phyloP scores from a whole-genome alignment of 2,329 filamentous ascomycete species.

The Blumeria hordei region DNA sequence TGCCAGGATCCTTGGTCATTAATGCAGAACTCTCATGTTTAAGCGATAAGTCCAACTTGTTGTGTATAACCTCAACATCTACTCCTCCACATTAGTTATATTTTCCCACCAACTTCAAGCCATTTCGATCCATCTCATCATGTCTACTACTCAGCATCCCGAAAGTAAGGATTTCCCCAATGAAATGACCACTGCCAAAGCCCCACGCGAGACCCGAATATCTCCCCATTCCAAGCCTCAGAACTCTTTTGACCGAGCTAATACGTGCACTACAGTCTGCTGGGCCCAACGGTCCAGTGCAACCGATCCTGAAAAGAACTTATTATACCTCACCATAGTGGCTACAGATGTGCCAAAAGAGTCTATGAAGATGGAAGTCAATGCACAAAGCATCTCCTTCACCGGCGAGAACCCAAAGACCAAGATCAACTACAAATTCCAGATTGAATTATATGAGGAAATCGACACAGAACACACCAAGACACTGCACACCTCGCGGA shows the following conservation, averaged over 20 bases:
- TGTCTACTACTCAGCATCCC: not conserved
- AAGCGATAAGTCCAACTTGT: not conserved
- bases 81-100: not conserved
- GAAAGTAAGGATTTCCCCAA: not conserved
- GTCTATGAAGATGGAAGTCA: slow-evolving; percentile 62
- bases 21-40: not conserved
- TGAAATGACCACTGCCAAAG: no score
- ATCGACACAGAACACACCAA: slow-evolving; percentile 71
- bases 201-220: no score
- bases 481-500: slow-evolving; percentile 68
- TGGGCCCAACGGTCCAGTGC: slow-evolving; percentile 92
- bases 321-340: slow-evolving; percentile 77
- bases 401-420: slow-evolving; percentile 60
- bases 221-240: no score
- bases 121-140: not conserved
- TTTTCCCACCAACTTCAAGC: not conserved
- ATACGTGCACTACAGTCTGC: no score
- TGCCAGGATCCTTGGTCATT: not conserved
- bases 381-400: slow-evolving; percentile 56
- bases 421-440: slow-evolving; percentile 68
- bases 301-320: slow-evolving; percentile 66
- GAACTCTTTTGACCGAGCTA: no score
- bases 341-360: slow-evolving; percentile 61
- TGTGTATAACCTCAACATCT: not conserved
- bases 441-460: slow-evolving; percentile 70